Percentiles rank a stretch among this genome's conserved stretches.
Evolutionary conservation across 768 basidiomycete species (phyloP).

Genomic region (Cyathus striatus): DNA sequence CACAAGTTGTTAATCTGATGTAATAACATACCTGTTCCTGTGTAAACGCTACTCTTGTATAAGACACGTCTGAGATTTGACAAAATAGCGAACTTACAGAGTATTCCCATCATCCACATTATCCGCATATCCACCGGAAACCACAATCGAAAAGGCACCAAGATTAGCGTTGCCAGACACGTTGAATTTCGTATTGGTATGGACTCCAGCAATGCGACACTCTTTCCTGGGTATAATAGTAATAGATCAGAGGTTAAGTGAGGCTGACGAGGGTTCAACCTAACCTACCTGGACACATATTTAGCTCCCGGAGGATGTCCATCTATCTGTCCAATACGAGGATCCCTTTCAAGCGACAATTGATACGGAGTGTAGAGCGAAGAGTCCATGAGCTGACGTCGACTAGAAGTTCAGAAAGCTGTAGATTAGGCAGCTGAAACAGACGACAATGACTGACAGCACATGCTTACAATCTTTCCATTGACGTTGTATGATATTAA

Average conservation of each 20-base stretch:
- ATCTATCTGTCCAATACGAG: constrained; percentile 16
- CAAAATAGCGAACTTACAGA: constrained; percentile 19
- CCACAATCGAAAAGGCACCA: constrained; percentile 36
- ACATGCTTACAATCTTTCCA: constrained; percentile 20
- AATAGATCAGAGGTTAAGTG: too few relatives aligned
- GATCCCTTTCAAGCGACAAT: constrained; percentile 7
- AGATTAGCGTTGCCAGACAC: constrained; percentile 21
- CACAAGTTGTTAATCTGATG: not conserved
- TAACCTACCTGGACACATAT: constrained; percentile 15
- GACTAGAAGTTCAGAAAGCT: constrained; percentile 6
- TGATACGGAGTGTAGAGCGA: constrained; percentile 11
- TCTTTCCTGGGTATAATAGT: constrained; percentile 15
- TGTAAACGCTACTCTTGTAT: constrained; percentile 28
- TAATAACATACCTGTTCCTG: constrained; percentile 27
- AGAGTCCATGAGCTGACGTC: constrained; percentile 14
- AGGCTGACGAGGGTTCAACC: not conserved
- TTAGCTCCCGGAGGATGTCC: constrained; percentile 15
- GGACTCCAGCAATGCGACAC: constrained; percentile 18
- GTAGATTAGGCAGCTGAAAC: not conserved
- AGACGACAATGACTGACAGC: too few relatives aligned
- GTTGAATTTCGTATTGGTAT: constrained; percentile 22
- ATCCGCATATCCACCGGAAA: constrained; percentile 36
- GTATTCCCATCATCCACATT: constrained; percentile 32
- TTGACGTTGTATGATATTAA: constrained; percentile 8
- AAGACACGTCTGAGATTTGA: not conserved